These are phyloP conservation scores for Xylaria multiplex DNA, from an alignment of 2,329 filamentous ascomycete species.

Conservation along the genomic window DNA sequence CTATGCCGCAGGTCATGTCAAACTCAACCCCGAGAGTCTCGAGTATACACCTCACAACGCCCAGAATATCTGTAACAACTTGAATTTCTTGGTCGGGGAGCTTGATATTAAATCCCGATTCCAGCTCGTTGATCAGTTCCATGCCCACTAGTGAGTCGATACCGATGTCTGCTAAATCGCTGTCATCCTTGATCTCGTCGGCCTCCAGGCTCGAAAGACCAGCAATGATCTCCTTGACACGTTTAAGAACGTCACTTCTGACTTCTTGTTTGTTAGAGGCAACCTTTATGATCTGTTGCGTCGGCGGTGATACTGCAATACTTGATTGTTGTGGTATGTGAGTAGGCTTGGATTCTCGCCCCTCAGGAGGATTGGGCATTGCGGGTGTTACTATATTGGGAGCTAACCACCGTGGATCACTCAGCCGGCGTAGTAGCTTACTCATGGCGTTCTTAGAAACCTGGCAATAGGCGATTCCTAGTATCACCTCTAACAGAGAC, in stretches of 20 bases:
- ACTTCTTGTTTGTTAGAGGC: not conserved
- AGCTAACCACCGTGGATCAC: not conserved
- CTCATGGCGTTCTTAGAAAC: conserved; percentile 46
- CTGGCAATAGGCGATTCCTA: conserved; percentile 49
- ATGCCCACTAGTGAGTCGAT: conserved; percentile 61
- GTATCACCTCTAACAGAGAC: conserved; percentile 48
- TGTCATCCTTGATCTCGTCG: conserved; percentile 51
- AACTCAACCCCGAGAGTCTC: conserved; percentile 16
- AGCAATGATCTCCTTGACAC: conserved; percentile 41
- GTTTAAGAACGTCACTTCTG: not conserved
- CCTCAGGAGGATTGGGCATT: too few species aligned
- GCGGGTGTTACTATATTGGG: not conserved
- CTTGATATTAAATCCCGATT: conserved; percentile 48
- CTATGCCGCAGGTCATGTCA: not conserved
- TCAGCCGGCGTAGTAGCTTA: conserved; percentile 9
- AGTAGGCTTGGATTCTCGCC: too few species aligned
- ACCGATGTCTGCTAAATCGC: conserved; percentile 54
- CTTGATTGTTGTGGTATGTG: not conserved
- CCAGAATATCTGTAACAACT: conserved; percentile 16
- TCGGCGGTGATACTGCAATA: not conserved
- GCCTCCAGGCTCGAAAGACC: conserved; percentile 51
- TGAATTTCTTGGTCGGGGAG: conserved; percentile 20
- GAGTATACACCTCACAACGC: conserved; percentile 12
- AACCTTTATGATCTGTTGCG: not conserved
- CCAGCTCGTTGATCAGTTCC: conserved; percentile 56